Conservation (phyloP, 2,329 filamentous ascomycete genomes). For the Penicillium sp. region DNA sequence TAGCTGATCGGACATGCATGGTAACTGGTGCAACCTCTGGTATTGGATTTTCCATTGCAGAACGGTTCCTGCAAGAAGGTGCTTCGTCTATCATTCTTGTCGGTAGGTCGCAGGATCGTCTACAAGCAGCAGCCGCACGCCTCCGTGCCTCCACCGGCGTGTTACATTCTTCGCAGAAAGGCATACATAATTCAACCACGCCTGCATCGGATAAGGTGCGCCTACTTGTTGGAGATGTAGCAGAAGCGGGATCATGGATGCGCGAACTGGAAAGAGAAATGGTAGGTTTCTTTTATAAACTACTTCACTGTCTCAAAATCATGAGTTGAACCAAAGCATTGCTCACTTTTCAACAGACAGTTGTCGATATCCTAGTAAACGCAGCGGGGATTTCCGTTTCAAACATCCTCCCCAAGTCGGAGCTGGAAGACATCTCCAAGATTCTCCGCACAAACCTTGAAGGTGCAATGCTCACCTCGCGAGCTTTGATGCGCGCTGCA, state of each 20-base stretch:
- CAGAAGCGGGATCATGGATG: constrained; percentile 33
- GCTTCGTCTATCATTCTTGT: constrained; percentile 59
- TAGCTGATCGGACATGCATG: constrained; percentile 46
- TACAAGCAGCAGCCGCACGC: constrained; percentile 38
- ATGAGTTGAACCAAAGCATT: neutral
- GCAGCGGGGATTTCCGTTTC: constrained; percentile 71
- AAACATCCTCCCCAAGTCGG: constrained; percentile 59
- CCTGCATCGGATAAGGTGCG: constrained; percentile 22
- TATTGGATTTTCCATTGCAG: constrained; percentile 67
- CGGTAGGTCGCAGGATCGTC: constrained; percentile 53
- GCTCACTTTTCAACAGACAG: constrained; percentile 22
- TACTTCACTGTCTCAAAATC: neutral
- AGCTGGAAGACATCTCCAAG: constrained; percentile 50
- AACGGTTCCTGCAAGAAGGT: constrained; percentile 62
- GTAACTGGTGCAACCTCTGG: constrained; percentile 69
- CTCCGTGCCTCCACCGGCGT: constrained; percentile 15
- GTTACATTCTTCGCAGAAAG: neutral
- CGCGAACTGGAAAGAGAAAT: constrained; percentile 40
- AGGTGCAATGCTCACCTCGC: constrained; percentile 42
- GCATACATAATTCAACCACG: neutral
- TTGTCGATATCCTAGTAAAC: constrained; percentile 67
- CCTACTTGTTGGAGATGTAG: constrained; percentile 40
- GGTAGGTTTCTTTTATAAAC: constrained; percentile 24
- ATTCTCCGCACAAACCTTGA: constrained; percentile 69
- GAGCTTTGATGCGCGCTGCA: constrained; percentile 37